Evolutionary conservation across 805 yeast species (phyloP).

Genomic region (Saturnispora zaruensis): DNA sequence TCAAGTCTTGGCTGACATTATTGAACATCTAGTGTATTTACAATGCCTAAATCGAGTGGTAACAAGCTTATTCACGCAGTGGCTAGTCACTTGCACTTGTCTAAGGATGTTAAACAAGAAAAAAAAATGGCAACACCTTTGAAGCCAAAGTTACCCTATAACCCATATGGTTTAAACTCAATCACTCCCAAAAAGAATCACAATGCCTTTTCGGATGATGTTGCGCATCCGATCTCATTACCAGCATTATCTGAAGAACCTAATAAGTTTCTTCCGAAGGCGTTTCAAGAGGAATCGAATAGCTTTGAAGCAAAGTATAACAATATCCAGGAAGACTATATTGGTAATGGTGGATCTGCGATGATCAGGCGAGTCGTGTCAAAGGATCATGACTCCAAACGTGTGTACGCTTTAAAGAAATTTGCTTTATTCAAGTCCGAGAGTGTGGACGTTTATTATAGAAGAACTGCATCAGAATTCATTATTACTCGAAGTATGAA

Average conservation of each 20-base stretch:
- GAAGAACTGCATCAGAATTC: constrained; percentile 55
- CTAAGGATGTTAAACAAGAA: constrained; percentile 1
- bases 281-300: constrained; percentile 38
- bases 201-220: not conserved
- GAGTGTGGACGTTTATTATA: constrained; percentile 52
- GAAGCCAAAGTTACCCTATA: constrained; percentile 39
- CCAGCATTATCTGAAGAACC: constrained; percentile 59
- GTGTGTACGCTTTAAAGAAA: constrained; percentile 54
- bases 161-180: constrained; percentile 51
- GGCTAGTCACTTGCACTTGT: constrained; percentile 1
- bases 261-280: constrained; percentile 50
- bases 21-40: not conserved
- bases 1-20: not conserved
- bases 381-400: constrained; percentile 27
- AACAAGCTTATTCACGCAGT: constrained; percentile 2
- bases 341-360: constrained; percentile 71
- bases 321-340: constrained; percentile 29
- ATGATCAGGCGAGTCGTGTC: constrained; percentile 45
- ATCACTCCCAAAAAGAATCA: not conserved
- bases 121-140: not conserved
- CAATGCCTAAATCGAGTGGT: constrained; percentile 3
- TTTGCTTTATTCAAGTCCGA: constrained; percentile 39
- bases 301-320: constrained; percentile 49
- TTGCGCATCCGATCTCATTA: constrained; percentile 21
- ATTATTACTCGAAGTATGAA: constrained; percentile 47